phyloP scores from a whole-genome alignment of 192 early-diverging fungal species.

The Coemansia asiatica region DNA sequence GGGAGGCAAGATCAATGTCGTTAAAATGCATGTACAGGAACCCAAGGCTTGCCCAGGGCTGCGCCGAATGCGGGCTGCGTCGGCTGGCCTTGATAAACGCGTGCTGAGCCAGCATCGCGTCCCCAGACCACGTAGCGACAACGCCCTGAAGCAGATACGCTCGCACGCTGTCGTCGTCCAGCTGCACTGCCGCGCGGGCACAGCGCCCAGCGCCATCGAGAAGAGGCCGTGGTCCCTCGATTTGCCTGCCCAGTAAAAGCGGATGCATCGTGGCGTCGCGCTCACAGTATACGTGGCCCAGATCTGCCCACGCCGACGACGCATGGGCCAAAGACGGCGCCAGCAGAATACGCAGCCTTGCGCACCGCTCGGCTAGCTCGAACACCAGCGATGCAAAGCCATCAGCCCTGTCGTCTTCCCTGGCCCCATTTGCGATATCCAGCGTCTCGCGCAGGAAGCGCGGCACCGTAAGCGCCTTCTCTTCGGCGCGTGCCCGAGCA shows the following conservation, averaged over 20 bases:
- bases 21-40: constrained; percentile 67
- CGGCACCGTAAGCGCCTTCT: not conserved
- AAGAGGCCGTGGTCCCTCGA: constrained; percentile 2
- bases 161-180: constrained; percentile 57
- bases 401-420: not conserved
- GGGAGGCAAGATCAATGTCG: constrained; percentile 74
- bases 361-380: constrained; percentile 25
- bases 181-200: constrained; percentile 59
- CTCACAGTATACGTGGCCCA: constrained; percentile 31
- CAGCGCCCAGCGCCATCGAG: constrained; percentile 33
- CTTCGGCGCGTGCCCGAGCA: not conserved
- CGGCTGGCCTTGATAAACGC: constrained; percentile 80
- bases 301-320: constrained; percentile 37
- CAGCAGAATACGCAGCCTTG: constrained; percentile 20
- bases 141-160: constrained; percentile 79
- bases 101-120: constrained; percentile 74
- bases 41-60: constrained; percentile 81
- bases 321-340: constrained; percentile 25
- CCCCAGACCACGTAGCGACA: constrained; percentile 45
- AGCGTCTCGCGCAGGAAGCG: constrained; percentile 20
- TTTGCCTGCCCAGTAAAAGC: not conserved
- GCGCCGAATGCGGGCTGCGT: constrained; percentile 55
- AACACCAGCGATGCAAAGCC: constrained; percentile 10
- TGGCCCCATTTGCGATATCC: constrained; percentile 1
- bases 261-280: constrained; percentile 10